Percentiles rank a stretch among this genome's conserved stretches.
Conservation (phyloP, 768 basidiomycete genomes). For the Amanita thiersii region DNA sequence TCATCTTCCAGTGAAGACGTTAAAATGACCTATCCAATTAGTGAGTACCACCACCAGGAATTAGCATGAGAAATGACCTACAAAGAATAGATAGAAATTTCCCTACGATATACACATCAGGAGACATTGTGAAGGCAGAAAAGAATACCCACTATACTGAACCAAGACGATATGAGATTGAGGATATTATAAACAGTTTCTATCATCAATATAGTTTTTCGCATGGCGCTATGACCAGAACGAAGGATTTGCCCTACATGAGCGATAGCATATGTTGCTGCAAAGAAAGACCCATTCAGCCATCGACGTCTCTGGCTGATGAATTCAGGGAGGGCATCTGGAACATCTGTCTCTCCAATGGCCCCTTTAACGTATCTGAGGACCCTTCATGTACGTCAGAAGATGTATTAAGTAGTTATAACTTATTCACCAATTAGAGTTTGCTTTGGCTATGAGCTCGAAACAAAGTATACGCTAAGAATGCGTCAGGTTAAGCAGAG, state of each 20-base stretch:
- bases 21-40: constrained; percentile 56
- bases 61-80: constrained; percentile 27
- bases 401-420: constrained; percentile 8
- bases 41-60: constrained; percentile 1
- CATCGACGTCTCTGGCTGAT: constrained; percentile 87
- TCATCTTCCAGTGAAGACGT: constrained; percentile 81
- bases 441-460: constrained; percentile 69
- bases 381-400: constrained; percentile 50
- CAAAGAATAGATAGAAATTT: constrained; percentile 95
- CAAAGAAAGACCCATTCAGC: constrained; percentile 93
- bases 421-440: constrained; percentile 59
- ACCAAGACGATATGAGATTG: constrained; percentile 90
- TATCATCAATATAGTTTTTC: constrained; percentile 67
- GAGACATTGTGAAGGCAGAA: neutral
- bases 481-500: constrained; percentile 8
- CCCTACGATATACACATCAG: constrained; percentile 37
- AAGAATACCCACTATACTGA: constrained; percentile 60
- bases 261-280: constrained; percentile 87
- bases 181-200: constrained; percentile 86
- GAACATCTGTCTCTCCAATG: constrained; percentile 90
- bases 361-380: constrained; percentile 95
- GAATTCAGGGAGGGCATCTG: constrained; percentile 88
- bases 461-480: constrained; percentile 76
- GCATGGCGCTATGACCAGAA: constrained; percentile 71
- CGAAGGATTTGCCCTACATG: constrained; percentile 74